A percentile compares a stretch with the other conserved stretches of the same genome.
phyloP scores from a whole-genome alignment of 192 early-diverging fungal species.

The Funneliformis geosporum region DNA sequence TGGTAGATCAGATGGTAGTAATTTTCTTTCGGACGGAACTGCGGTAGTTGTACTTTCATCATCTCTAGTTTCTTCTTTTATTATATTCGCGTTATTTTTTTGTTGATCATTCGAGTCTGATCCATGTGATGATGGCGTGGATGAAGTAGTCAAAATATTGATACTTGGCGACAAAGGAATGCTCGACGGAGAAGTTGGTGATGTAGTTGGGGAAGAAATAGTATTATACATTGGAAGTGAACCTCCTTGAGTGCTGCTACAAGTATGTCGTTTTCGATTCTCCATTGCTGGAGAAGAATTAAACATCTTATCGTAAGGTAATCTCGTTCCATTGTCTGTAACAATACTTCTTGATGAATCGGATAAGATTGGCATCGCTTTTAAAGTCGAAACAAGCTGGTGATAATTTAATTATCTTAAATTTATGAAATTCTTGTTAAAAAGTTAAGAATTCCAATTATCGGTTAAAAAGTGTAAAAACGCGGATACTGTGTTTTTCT shows the following conservation, averaged over 20 bases:
- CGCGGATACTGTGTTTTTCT: neutral
- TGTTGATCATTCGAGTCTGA: neutral
- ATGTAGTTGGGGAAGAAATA: neutral
- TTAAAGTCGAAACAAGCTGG: neutral
- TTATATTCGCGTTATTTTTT: neutral
- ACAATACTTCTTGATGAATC: neutral
- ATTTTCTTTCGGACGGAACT: neutral
- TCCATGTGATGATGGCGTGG: no score
- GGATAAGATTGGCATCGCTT: conserved; percentile 8
- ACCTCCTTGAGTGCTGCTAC: neutral
- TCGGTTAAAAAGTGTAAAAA: neutral
- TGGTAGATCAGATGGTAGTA: neutral
- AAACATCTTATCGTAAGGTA: conserved; percentile 3
- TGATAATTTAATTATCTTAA: neutral
- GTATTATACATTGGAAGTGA: neutral
- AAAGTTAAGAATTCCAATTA: no score
- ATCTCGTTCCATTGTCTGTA: neutral
- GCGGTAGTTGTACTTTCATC: neutral
- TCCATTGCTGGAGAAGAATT: neutral
- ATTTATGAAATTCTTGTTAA: no score
- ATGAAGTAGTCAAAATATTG: neutral
- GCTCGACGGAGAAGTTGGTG: neutral
- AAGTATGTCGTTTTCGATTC: neutral
- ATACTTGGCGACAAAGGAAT: neutral
- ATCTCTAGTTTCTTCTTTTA: no score